A percentile compares a stretch with the other conserved stretches of the same genome.
These are phyloP conservation scores for Coelastrella sp. DNA, from an alignment of 139 green algal species.

Conservation along the genomic window DNA sequence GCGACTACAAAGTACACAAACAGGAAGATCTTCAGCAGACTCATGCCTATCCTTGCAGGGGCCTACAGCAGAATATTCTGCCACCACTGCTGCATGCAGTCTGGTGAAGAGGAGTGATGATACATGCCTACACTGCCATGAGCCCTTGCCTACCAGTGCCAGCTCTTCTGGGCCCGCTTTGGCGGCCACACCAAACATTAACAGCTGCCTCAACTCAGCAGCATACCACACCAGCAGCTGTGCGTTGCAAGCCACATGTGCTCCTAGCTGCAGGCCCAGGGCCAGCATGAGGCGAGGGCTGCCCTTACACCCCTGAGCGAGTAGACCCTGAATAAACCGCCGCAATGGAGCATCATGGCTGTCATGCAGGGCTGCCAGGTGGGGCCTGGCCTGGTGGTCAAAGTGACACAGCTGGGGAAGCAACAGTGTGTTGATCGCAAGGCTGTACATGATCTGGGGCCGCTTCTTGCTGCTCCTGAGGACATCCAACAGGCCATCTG, in stretches of 20 bases:
- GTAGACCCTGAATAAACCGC: conserved; percentile 53
- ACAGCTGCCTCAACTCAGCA: conserved; percentile 52
- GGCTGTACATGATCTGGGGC: conserved; percentile 40
- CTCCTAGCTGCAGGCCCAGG: conserved; percentile 59
- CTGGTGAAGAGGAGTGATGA: background rate
- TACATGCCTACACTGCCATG: background rate
- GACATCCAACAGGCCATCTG: conserved; percentile 42
- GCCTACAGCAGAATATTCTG: background rate
- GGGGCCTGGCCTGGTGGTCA: background rate
- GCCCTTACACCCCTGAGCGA: conserved; percentile 49
- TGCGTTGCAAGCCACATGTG: conserved; percentile 46
- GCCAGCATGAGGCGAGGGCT: conserved; percentile 48
- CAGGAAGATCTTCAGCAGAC: too few species aligned
- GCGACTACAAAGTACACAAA: too few species aligned
- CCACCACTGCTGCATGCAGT: background rate
- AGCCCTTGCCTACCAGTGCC: background rate
- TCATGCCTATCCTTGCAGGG: background rate
- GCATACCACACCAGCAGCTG: conserved; percentile 55
- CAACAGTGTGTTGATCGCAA: conserved; percentile 56
- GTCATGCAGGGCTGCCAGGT: conserved; percentile 10
- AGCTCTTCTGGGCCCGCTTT: background rate
- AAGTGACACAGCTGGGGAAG: conserved; percentile 59
- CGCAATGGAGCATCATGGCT: conserved; percentile 52
- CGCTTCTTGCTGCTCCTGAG: conserved; percentile 45
- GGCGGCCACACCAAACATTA: conserved; percentile 62